Evolutionary conservation across 2,329 filamentous ascomycete species (phyloP).

Genomic region (Beauveria asiatica): DNA sequence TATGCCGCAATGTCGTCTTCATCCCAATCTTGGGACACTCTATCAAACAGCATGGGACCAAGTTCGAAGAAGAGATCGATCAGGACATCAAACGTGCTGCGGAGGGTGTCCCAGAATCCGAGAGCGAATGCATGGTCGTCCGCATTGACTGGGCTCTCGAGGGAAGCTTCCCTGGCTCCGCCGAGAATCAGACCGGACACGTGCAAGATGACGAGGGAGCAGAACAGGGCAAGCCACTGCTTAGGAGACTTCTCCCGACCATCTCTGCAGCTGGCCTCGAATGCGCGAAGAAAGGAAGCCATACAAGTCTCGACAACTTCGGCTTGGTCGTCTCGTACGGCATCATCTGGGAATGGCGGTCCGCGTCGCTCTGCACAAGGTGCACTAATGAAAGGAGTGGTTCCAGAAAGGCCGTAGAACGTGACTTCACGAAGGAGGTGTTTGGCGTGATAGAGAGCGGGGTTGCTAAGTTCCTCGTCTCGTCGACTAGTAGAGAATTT

Average conservation of each 20-base stretch:
- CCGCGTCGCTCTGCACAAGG: constrained; percentile 2
- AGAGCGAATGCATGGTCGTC: constrained; percentile 5
- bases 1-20: background rate
- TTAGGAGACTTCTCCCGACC: constrained; percentile 28
- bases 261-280: constrained; percentile 36
- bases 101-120: background rate
- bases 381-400: constrained; percentile 33
- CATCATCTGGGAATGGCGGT: constrained; percentile 29
- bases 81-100: background rate
- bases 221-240: constrained; percentile 44
- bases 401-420: constrained; percentile 45
- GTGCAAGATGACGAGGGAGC: constrained; percentile 52
- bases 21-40: constrained; percentile 3
- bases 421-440: constrained; percentile 45
- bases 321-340: constrained; percentile 38
- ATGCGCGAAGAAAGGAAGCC: constrained; percentile 42
- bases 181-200: constrained; percentile 43
- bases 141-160: background rate
- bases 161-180: constrained; percentile 25
- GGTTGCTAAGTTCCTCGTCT: constrained; percentile 39
- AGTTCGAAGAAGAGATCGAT: background rate
- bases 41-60: constrained; percentile 4
- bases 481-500: constrained; percentile 40
- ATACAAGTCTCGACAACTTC: constrained; percentile 42
- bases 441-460: constrained; percentile 45